Percentiles rank a stretch among this genome's conserved stretches.
Evolutionary conservation across 495 filamentous ascomycete genomes (phyloP).

Genomic region (Pyrenula aspistea): DNA sequence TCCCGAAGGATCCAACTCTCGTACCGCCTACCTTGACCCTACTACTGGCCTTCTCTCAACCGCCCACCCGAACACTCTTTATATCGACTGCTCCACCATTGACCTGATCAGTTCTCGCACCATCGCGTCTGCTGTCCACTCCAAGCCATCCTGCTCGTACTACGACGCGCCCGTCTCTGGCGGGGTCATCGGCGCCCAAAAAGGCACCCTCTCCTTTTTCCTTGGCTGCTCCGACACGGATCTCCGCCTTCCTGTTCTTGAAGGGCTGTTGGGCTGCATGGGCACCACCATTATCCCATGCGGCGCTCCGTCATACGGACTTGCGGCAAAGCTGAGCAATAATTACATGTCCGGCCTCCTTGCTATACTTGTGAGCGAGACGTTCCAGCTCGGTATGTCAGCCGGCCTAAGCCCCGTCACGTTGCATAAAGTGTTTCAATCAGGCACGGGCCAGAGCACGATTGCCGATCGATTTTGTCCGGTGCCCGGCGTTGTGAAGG

Average conservation of each 20-base stretch:
- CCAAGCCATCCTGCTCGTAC: conserved; percentile 13
- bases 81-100: conserved; percentile 34
- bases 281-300: conserved; percentile 37
- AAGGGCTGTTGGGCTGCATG: conserved; percentile 26
- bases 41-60: conserved; percentile 19
- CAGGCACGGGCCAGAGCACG: conserved; percentile 36
- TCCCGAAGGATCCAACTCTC: conserved; percentile 54
- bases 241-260: conserved; percentile 17
- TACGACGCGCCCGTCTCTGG: conserved; percentile 34
- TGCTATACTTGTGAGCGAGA: conserved; percentile 37
- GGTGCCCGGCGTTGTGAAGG: conserved; percentile 34
- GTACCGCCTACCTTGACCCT: conserved; percentile 34
- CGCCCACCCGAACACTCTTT: conserved; percentile 16
- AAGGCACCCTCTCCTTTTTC: conserved; percentile 35
- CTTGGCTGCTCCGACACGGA: conserved; percentile 25
- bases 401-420: conserved; percentile 35
- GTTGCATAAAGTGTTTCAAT: conserved; percentile 32
- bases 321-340: conserved; percentile 42
- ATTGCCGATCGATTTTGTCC: conserved; percentile 38
- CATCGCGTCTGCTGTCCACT: conserved; percentile 18
- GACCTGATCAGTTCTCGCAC: conserved; percentile 26
- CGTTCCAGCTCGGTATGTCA: conserved; percentile 42
- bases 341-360: conserved; percentile 43
- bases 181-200: conserved; percentile 32
- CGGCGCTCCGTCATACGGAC: conserved; percentile 31